Percentiles rank a stretch among this genome's conserved stretches.
phyloP scores from a whole-genome alignment of 2,329 filamentous ascomycete genomes.

The Didymella keratinophila region DNA sequence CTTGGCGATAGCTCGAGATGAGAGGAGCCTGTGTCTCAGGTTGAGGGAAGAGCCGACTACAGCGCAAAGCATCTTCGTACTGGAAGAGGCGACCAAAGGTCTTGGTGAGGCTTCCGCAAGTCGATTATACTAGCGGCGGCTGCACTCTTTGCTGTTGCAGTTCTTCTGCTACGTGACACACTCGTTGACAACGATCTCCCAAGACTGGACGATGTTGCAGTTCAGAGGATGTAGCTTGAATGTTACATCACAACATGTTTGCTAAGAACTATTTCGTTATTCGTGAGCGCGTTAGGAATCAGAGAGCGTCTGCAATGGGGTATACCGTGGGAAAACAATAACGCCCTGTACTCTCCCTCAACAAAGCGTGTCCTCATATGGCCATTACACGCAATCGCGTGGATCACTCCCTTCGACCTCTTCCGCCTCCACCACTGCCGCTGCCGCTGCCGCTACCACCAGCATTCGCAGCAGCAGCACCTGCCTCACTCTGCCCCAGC shows the following conservation, averaged over 20 bases:
- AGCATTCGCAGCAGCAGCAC: background rate
- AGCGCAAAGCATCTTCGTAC: too few relatives aligned
- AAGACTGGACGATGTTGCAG: background rate
- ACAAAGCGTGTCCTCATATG: background rate
- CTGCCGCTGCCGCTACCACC: background rate
- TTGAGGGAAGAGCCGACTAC: too few relatives aligned
- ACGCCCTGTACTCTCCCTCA: background rate
- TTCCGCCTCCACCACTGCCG: background rate
- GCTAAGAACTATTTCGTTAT: background rate
- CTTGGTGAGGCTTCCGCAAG: too few relatives aligned
- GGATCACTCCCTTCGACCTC: conserved; percentile 6
- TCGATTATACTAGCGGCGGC: too few relatives aligned
- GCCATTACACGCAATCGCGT: too few relatives aligned
- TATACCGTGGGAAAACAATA: conserved; percentile 4
- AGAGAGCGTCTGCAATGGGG: background rate
- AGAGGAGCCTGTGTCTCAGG: background rate
- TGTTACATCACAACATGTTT: too few relatives aligned
- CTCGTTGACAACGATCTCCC: too few relatives aligned
- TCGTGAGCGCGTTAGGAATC: background rate
- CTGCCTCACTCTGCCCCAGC: conserved; percentile 35
- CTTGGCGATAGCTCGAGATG: background rate
- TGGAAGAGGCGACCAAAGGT: too few relatives aligned
- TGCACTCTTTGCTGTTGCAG: too few relatives aligned
- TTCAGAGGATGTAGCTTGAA: background rate
- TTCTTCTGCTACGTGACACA: too few relatives aligned